Evolutionary conservation across 2,329 filamentous ascomycete genomes (phyloP).

Genomic region (Ceratocystiopsis brevicomis): DNA sequence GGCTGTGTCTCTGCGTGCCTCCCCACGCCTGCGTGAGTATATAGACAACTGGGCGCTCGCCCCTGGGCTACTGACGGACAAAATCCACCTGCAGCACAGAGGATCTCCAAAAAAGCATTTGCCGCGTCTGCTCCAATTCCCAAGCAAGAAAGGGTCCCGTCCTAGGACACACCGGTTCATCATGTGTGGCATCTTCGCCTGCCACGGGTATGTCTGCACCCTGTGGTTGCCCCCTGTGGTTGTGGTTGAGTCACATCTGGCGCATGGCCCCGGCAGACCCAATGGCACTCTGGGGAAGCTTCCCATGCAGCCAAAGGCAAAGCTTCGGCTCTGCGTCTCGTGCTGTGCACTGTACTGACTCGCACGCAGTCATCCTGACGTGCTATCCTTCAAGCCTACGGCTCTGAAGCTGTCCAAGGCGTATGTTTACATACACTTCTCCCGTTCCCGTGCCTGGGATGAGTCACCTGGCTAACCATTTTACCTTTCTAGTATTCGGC

Average conservation of each 20-base stretch:
- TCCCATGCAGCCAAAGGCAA: background rate
- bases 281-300: constrained; percentile 1
- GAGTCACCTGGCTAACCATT: no score
- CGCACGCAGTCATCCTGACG: constrained; percentile 58
- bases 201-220: constrained; percentile 55
- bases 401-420: constrained; percentile 86
- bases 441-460: background rate
- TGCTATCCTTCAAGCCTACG: constrained; percentile 88
- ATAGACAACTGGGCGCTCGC: background rate
- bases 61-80: constrained; percentile 1
- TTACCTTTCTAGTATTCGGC: constrained; percentile 49
- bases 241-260: constrained; percentile 8
- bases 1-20: no score
- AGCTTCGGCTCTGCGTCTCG: background rate
- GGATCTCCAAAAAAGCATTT: background rate
- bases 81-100: background rate
- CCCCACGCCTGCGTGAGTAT: constrained; percentile 1
- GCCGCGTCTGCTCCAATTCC: background rate
- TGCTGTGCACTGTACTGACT: background rate
- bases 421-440: constrained; percentile 34
- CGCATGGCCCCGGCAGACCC: background rate
- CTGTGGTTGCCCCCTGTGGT: constrained; percentile 20
- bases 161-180: no score
- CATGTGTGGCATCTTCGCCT: constrained; percentile 97
- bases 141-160: background rate